Base-by-base conservation (phyloP, 2,329 filamentous ascomycete species). In the Trichoderma sp. region DNA sequence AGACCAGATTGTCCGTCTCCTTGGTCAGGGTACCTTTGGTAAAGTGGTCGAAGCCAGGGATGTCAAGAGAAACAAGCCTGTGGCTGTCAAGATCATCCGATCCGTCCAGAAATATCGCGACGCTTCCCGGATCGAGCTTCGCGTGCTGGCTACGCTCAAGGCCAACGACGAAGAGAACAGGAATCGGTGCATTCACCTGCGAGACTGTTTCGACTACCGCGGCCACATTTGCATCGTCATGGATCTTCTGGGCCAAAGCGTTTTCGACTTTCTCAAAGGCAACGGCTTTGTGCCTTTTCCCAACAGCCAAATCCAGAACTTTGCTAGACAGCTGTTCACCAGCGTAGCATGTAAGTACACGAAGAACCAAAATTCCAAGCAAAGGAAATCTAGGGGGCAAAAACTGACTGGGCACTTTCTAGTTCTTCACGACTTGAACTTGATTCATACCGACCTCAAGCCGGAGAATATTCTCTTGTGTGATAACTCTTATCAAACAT, bases 91-190 rank as follows among this genome's bases (percentile, higher is more conserved):
- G 82, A 97, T 99, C 81, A 98, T 99, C 75, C 92, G 96, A 76
- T 98, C 96, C 1, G 96, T 99, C 13, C 96, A 97, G 79, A 99
- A 99, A 81, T 99, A 99, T 79, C 92, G 96, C 61, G 96, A 99
- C 83, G 96, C 96, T 43, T 97, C 93, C 9, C 90, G 94, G 74
- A 99, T 99, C 77, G 96, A 99, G 80, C 85, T 99, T 43, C 90
- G 96, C 73, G 96, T 99, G 4, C 85, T 99, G 13, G 94, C 95
- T 71, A 99, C 96, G 0, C 85, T 99, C 61, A 92, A 95, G 75
- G 93, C 93, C 57, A 98, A 98, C 80, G 96, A 99, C 80, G 89
- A 91, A 73, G 89, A 92, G 75, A 98, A 99, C 81, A 90, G 94
- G 72, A 98, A 99, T 81, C 92, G 95, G 75, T 99, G 96, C 83